Evolutionary conservation across 305 asterid species (phyloP).

Genomic region (Caryopteris hybrid): DNA sequence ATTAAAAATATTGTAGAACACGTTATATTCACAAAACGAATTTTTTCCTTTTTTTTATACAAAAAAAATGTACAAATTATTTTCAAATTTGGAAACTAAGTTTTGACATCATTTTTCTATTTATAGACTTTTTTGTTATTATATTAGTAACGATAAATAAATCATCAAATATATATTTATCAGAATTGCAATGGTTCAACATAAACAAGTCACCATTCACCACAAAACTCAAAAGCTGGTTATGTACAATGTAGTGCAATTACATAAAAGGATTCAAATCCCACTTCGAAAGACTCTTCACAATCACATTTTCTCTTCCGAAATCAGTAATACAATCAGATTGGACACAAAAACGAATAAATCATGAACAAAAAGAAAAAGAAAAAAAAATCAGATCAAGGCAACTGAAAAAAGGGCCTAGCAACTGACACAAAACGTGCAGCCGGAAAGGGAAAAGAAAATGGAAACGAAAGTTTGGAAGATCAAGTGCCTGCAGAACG

Average conservation of each 20-base stretch:
- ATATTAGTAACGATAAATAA: too few species aligned
- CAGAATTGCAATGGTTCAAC: too few species aligned
- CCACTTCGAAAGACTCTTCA: constrained; percentile 18
- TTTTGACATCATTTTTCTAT: too few species aligned
- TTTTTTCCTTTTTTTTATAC: too few species aligned
- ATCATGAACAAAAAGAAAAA: neutral
- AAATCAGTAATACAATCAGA: constrained; percentile 19
- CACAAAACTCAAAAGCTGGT: too few species aligned
- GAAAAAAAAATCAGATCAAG: constrained; percentile 36
- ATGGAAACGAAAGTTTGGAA: neutral
- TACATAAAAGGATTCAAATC: constrained; percentile 13
- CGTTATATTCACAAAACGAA: too few species aligned
- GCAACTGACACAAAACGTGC: constrained; percentile 23
- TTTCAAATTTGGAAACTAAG: too few species aligned
- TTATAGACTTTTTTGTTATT: too few species aligned
- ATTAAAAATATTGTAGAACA: too few species aligned
- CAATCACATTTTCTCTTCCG: constrained; percentile 9
- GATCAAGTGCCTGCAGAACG: constrained; percentile 42
- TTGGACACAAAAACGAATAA: neutral
- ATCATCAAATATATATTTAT: too few species aligned
- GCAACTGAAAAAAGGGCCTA: constrained; percentile 62
- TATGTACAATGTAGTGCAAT: neutral
- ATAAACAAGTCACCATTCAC: too few species aligned
- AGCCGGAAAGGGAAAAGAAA: neutral
- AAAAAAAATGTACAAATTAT: too few species aligned